Evolutionary conservation across 305 asterid species (phyloP).

Genomic region (Andrographis paniculata): DNA sequence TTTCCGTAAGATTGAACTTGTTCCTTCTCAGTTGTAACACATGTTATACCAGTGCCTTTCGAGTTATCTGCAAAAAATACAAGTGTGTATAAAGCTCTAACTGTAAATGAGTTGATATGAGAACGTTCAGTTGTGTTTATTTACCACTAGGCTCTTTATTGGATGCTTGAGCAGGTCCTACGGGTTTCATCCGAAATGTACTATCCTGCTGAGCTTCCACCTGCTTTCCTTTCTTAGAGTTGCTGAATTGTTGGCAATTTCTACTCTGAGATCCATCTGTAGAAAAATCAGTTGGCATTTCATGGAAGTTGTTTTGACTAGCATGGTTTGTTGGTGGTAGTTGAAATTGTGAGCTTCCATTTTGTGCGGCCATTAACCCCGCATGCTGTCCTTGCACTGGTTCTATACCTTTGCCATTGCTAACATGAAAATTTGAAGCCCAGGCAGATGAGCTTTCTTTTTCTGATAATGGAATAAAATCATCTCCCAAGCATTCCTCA

Average conservation of each 20-base stretch:
- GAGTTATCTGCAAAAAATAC: constrained; percentile 20
- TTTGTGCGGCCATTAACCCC: constrained; percentile 23
- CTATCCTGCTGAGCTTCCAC: constrained; percentile 29
- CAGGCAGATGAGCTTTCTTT: constrained; percentile 32
- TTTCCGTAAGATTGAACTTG: constrained; percentile 23
- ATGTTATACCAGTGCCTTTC: constrained; percentile 18
- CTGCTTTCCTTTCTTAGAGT: constrained; percentile 22
- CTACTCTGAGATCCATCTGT: constrained; percentile 21
- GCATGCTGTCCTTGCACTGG: constrained; percentile 20
- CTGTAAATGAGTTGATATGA: background rate
- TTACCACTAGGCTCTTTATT: constrained; percentile 39
- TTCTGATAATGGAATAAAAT: constrained; percentile 25
- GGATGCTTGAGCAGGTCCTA: constrained; percentile 31
- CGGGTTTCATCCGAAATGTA: constrained; percentile 20
- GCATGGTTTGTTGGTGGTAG: constrained; percentile 23
- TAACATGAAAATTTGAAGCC: constrained; percentile 29
- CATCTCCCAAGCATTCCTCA: constrained; percentile 36
- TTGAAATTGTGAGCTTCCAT: constrained; percentile 24
- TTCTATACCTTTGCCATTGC: constrained; percentile 23
- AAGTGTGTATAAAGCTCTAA: constrained; percentile 10
- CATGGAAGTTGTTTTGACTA: constrained; percentile 18
- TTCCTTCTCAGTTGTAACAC: constrained; percentile 28
- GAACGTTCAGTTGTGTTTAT: constrained; percentile 8
- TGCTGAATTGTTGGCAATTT: constrained; percentile 26
- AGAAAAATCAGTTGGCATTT: constrained; percentile 21